Evolutionary conservation across 2,329 filamentous ascomycete genomes (phyloP).

Genomic region (Trichoderma guizhouense): DNA sequence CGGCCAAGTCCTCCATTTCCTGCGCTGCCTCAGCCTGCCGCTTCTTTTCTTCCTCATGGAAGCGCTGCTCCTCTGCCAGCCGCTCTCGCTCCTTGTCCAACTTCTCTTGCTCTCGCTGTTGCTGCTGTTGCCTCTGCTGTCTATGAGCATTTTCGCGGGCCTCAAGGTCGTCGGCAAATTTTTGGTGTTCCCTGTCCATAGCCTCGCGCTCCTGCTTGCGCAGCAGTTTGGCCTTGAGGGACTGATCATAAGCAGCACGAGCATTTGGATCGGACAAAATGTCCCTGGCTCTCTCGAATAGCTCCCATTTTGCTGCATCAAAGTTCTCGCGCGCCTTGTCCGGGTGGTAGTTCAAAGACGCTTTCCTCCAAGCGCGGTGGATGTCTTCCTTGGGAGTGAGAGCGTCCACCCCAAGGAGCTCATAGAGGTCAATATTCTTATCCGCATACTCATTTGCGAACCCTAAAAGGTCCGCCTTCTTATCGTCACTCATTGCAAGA

Average conservation of each 20-base stretch:
- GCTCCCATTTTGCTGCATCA: slow-evolving; percentile 79
- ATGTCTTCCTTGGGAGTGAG: slow-evolving; percentile 68
- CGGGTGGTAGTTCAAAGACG: slow-evolving; percentile 86
- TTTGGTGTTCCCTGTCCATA: slow-evolving; percentile 68
- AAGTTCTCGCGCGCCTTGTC: slow-evolving; percentile 79
- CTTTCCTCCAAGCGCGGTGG: slow-evolving; percentile 78
- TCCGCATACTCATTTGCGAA: slow-evolving; percentile 58
- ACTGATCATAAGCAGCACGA: slow-evolving; percentile 74
- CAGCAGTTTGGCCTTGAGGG: slow-evolving; percentile 66
- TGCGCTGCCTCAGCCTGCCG: slow-evolving; percentile 37
- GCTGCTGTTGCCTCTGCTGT: slow-evolving; percentile 51
- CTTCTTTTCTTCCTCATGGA: slow-evolving; percentile 37
- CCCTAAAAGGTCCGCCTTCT: slow-evolving; percentile 49
- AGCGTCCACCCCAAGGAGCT: slow-evolving; percentile 64
- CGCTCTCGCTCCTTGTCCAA: slow-evolving; percentile 38
- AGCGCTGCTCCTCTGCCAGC: slow-evolving; percentile 36
- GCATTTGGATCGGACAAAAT: slow-evolving; percentile 69
- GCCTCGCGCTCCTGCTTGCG: slow-evolving; percentile 68
- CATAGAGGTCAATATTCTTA: slow-evolving; percentile 71
- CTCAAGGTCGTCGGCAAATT: slow-evolving; percentile 85
- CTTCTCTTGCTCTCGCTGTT: slow-evolving; percentile 34
- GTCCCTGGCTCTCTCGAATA: slow-evolving; percentile 81
- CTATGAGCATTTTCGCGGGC: slow-evolving; percentile 67
- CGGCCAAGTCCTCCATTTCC: slow-evolving; percentile 38
- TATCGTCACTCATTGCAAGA: slow-evolving; percentile 34